A percentile compares a stretch with the other conserved stretches of the same genome.
Conservation (phyloP, 1,139 yeast genomes). For the Yamadazyma siamensis region DNA sequence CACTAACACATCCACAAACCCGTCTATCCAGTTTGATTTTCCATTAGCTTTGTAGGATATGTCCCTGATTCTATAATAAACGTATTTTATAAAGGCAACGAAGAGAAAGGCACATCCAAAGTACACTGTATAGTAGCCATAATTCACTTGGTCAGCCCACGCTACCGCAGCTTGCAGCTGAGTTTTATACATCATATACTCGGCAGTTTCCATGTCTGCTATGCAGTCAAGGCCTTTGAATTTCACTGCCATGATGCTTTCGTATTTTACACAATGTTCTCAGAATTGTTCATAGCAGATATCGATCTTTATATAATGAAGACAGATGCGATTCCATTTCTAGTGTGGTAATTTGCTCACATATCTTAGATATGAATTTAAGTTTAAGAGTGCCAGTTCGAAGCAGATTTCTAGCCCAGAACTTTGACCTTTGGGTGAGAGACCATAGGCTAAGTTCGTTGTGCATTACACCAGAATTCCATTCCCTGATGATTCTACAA, state of each 20-base stretch:
- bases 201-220: conserved; percentile 28
- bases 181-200: conserved; percentile 20
- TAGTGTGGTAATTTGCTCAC: conserved; percentile 5
- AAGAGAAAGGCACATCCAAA: conserved; percentile 38
- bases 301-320: neutral
- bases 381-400: neutral
- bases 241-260: conserved; percentile 14
- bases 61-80: conserved; percentile 35
- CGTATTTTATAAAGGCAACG: conserved; percentile 36
- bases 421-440: too few relatives aligned
- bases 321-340: too few relatives aligned
- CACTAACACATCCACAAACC: conserved; percentile 25
- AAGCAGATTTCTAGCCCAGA: too few relatives aligned
- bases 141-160: conserved; percentile 38
- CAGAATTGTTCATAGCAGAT: neutral
- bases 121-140: conserved; percentile 47
- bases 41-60: conserved; percentile 19
- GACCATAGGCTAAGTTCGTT: too few relatives aligned
- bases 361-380: neutral
- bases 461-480: too few relatives aligned
- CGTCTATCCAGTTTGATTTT: conserved; percentile 12
- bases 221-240: conserved; percentile 48
- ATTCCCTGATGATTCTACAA: too few relatives aligned
- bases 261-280: neutral
- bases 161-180: conserved; percentile 37